phyloP scores from a whole-genome alignment of 148 eudicot species.

The Chenopodium berlandieri region DNA sequence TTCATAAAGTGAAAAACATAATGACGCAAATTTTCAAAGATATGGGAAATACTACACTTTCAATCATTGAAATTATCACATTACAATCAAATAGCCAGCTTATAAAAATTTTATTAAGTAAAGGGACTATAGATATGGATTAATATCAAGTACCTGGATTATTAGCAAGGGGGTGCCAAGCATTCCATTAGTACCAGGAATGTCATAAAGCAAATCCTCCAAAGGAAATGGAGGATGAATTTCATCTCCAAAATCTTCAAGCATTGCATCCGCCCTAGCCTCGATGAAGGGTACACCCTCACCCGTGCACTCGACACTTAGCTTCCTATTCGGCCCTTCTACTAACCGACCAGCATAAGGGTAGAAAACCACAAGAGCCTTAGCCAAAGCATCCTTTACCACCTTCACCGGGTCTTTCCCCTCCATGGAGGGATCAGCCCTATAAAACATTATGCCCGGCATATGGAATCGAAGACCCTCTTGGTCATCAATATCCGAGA shows the following conservation, averaged over 20 bases:
- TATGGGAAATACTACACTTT: no score
- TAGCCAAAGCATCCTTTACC: slow-evolving; percentile 20
- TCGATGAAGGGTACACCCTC: slow-evolving; percentile 19
- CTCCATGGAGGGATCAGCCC: slow-evolving; percentile 3
- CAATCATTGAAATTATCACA: no score
- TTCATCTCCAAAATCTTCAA: slow-evolving; percentile 26
- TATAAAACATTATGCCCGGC: slow-evolving; percentile 21
- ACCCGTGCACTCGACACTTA: slow-evolving; percentile 14
- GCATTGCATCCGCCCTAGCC: slow-evolving; percentile 12
- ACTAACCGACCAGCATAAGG: slow-evolving; percentile 22
- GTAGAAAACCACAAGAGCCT: slow-evolving; percentile 26
- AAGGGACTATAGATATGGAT: neutral
- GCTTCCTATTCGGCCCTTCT: slow-evolving; percentile 13
- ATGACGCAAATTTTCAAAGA: no score
- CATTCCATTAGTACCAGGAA: slow-evolving; percentile 24
- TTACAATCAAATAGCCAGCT: no score
- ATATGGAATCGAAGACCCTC: slow-evolving; percentile 24
- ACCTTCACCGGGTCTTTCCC: slow-evolving; percentile 19
- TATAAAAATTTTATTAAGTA: no score
- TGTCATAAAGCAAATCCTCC: slow-evolving; percentile 18
- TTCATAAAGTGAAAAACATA: no score
- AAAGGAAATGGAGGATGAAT: slow-evolving; percentile 27
- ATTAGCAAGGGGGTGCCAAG: slow-evolving; percentile 24
- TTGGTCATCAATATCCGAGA: slow-evolving; percentile 33
- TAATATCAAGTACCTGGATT: slow-evolving; percentile 9